Base-by-base conservation (phyloP, 768 basidiomycete species). In the Collybiopsis luxurians region DNA sequence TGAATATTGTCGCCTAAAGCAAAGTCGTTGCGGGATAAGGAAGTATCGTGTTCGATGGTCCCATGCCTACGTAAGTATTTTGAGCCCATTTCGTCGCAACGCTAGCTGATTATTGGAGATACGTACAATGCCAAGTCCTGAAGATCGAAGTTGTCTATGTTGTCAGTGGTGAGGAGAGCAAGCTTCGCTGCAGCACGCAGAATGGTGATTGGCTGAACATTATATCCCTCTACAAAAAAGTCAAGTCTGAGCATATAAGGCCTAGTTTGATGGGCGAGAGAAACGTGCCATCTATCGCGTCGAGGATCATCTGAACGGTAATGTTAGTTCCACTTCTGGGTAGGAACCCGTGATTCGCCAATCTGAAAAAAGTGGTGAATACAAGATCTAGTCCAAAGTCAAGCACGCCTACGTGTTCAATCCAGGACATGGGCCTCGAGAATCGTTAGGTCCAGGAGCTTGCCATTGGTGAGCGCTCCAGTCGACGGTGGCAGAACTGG, bases 41-140 rank as follows among this genome's bases (percentile, higher is more conserved):
- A 58, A 49, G 59, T 56, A 44, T 60, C 59, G 47, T 34, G 59
- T 34, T 62, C 61, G 12, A 62, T 54, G 23, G 52, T 47, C 38
- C 46, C 49, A 47, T 60, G 56, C 34, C 45, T 54, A 39, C 46
- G 31, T 13, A 45, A n/a, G n/a, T n/a, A n/a, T n/a, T n/a, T n/a
- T n/a, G n/a, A n/a, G n/a, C n/a, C n/a, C n/a, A n/a, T n/a, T n/a
- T n/a, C n/a, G n/a, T n/a, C n/a, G n/a, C n/a, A n/a, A n/a, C n/a
- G n/a, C n/a, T n/a, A n/a, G n/a, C n/a, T n/a, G n/a, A n/a, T n/a
- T n/a, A n/a, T n/a, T 31, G 40, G 40, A 17, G 23, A 9, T 12
- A 47, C 46, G 9, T n/a, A 47, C 46, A 47, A 21, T n/a, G 46
- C 46, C 5, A 47, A 21, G 11, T 47, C 23, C 23, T 47, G 13